Conservation (phyloP, 345 rosid species). For the Acer campestre region DNA sequence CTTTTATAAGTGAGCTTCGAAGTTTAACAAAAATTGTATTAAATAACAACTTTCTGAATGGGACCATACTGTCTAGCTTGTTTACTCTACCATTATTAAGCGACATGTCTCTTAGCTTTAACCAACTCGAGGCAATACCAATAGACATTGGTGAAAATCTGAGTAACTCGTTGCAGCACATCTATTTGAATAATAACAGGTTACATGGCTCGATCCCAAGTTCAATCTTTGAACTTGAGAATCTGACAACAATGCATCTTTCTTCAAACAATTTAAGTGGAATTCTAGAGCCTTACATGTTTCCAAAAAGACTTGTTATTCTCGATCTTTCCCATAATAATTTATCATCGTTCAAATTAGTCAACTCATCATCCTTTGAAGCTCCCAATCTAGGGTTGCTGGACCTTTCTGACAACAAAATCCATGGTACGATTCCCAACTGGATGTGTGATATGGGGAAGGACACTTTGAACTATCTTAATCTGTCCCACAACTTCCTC, state of each 20-base stretch:
- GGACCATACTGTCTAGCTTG: too few relatives aligned
- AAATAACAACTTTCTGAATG: too few relatives aligned
- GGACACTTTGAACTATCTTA: background rate
- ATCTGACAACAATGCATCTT: background rate
- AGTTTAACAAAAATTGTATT: too few relatives aligned
- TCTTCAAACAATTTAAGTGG: constrained; percentile 28
- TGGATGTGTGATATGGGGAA: constrained; percentile 7
- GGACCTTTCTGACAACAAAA: constrained; percentile 24
- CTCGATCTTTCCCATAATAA: constrained; percentile 3
- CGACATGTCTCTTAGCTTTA: too few relatives aligned
- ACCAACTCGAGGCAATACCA: too few relatives aligned
- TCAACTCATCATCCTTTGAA: constrained; percentile 13
- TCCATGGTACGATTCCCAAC: constrained; percentile 24
- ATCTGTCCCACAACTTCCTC: constrained; percentile 24
- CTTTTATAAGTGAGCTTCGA: too few relatives aligned
- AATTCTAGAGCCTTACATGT: constrained; percentile 9
- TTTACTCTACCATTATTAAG: too few relatives aligned
- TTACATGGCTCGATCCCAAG: constrained; percentile 23
- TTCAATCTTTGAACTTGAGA: constrained; percentile 2
- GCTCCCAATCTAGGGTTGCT: background rate
- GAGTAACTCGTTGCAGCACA: background rate
- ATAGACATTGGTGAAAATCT: background rate
- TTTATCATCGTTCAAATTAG: background rate
- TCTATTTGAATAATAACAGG: constrained; percentile 13
- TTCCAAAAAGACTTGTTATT: background rate